These are phyloP conservation scores for Pythium apleroticum DNA, from an alignment of 352 stramenopile species.

Conservation along the genomic window DNA sequence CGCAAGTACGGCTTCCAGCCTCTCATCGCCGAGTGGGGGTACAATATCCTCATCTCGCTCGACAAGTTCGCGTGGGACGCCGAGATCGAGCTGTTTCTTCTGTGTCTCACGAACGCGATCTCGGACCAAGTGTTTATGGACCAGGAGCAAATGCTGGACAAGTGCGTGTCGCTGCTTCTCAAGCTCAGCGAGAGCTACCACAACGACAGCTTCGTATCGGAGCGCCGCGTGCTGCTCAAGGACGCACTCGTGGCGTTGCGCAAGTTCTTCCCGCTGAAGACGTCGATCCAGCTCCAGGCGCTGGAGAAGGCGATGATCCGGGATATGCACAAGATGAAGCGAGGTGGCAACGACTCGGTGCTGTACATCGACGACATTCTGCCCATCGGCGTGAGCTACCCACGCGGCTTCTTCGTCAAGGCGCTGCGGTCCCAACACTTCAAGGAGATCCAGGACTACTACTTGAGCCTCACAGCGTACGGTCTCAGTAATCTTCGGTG, in stretches of 20 bases:
- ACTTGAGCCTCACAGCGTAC: slow-evolving; percentile 48
- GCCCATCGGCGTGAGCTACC: slow-evolving; percentile 42
- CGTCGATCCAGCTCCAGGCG: slow-evolving; percentile 61
- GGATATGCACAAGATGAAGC: slow-evolving; percentile 81
- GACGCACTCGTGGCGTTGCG: slow-evolving; percentile 67
- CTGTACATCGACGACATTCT: slow-evolving; percentile 78
- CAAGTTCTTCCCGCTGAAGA: slow-evolving; percentile 83
- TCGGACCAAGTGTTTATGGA: slow-evolving; percentile 72
- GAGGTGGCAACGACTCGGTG: slow-evolving; percentile 63
- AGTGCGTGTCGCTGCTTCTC: slow-evolving; percentile 50
- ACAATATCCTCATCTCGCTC: slow-evolving; percentile 75
- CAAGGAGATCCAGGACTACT: slow-evolving; percentile 84
- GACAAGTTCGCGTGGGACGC: slow-evolving; percentile 72
- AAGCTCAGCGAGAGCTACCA: slow-evolving; percentile 50
- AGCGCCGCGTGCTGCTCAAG: slow-evolving; percentile 63
- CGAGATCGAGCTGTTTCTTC: slow-evolving; percentile 76
- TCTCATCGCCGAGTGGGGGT: slow-evolving; percentile 83
- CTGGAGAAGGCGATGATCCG: slow-evolving; percentile 78
- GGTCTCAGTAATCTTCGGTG: too few relatives aligned
- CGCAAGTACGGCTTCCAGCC: slow-evolving; percentile 82
- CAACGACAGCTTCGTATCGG: slow-evolving; percentile 53
- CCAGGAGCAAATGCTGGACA: slow-evolving; percentile 63
- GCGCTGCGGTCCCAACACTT: slow-evolving; percentile 80
- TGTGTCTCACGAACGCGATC: slow-evolving; percentile 67
- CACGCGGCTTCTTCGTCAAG: slow-evolving; percentile 73